These are phyloP conservation scores for Mucor racemosus DNA, from an alignment of 371 early-diverging fungal species.

Conservation along the genomic window DNA sequence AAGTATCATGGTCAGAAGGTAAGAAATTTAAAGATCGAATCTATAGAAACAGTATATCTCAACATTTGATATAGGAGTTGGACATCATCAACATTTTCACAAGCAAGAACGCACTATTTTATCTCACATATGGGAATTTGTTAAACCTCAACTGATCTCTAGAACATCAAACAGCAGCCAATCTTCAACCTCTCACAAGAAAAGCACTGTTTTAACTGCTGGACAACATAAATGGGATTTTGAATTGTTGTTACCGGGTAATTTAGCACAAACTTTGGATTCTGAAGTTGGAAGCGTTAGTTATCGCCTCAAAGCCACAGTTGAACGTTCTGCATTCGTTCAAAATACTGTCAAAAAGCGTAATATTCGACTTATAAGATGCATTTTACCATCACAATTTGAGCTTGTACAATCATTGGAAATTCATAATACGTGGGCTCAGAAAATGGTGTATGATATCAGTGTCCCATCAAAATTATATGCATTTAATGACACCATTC, in stretches of 20 bases:
- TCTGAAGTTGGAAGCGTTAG: slow-evolving; percentile 29
- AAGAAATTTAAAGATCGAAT: neutral
- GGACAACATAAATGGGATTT: slow-evolving; percentile 37
- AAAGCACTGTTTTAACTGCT: slow-evolving; percentile 13
- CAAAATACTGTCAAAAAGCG: slow-evolving; percentile 32
- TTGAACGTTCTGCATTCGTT: slow-evolving; percentile 30
- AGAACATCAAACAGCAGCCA: neutral
- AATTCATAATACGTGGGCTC: slow-evolving; percentile 36
- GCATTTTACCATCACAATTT: slow-evolving; percentile 28
- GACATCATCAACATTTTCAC: slow-evolving; percentile 36
- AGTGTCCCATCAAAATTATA: slow-evolving; percentile 30
- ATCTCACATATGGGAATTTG: slow-evolving; percentile 32
- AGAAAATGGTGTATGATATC: slow-evolving; percentile 39
- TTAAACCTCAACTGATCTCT: slow-evolving; percentile 9
- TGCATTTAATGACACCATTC: slow-evolving; percentile 26
- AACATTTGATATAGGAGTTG: slow-evolving; percentile 20
- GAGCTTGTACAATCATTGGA: slow-evolving; percentile 31
- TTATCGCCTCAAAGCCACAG: slow-evolving; percentile 30
- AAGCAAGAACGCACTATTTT: slow-evolving; percentile 34
- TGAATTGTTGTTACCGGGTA: slow-evolving; percentile 35
- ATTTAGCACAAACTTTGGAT: slow-evolving; percentile 39
- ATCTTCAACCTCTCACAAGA: slow-evolving; percentile 15
- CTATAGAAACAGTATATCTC: no score
- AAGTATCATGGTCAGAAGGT: slow-evolving; percentile 42
- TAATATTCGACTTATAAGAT: slow-evolving; percentile 24